A percentile compares a stretch with the other conserved stretches of the same genome.
Evolutionary conservation across 2,329 filamentous ascomycete genomes (phyloP).

Genomic region (Fusarium vanettenii): DNA sequence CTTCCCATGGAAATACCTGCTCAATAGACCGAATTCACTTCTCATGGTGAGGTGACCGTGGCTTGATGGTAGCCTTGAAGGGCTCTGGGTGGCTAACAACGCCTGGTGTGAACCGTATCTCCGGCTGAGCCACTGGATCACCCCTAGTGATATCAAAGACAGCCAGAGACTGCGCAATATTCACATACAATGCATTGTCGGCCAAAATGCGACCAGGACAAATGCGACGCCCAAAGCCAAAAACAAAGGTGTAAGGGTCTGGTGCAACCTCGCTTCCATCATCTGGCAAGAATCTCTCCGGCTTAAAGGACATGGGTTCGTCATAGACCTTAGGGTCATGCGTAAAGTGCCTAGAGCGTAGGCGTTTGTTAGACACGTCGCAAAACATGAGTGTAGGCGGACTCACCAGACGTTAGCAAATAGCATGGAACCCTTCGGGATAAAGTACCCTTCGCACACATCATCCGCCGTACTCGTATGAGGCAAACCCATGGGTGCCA

Average conservation of each 20-base stretch:
- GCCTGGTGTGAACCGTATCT: constrained; percentile 23
- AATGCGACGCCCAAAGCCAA: constrained; percentile 50
- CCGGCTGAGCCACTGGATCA: background rate
- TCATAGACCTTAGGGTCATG: constrained; percentile 30
- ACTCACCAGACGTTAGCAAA: constrained; percentile 33
- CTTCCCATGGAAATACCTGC: constrained; percentile 26
- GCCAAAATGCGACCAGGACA: constrained; percentile 49
- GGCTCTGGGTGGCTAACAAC: constrained; percentile 27
- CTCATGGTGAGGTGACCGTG: constrained; percentile 22
- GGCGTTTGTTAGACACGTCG: background rate
- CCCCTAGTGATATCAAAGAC: constrained; percentile 54
- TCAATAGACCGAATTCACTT: constrained; percentile 26
- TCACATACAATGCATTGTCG: constrained; percentile 46
- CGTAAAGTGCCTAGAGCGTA: constrained; percentile 19
- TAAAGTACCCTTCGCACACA: constrained; percentile 34
- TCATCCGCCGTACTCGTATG: constrained; percentile 49
- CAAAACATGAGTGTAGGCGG: background rate
- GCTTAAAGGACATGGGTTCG: constrained; percentile 25
- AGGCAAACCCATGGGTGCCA: constrained; percentile 50
- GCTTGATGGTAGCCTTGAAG: constrained; percentile 22
- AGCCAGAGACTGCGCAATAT: constrained; percentile 55
- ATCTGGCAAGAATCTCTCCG: constrained; percentile 25
- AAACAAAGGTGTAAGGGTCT: constrained; percentile 44
- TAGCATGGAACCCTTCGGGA: constrained; percentile 38
- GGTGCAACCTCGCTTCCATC: constrained; percentile 36